A percentile compares a stretch with the other conserved stretches of the same genome.
Evolutionary conservation across 345 rosid species (phyloP).

Genomic region (Eucalyptus erythrocorys): DNA sequence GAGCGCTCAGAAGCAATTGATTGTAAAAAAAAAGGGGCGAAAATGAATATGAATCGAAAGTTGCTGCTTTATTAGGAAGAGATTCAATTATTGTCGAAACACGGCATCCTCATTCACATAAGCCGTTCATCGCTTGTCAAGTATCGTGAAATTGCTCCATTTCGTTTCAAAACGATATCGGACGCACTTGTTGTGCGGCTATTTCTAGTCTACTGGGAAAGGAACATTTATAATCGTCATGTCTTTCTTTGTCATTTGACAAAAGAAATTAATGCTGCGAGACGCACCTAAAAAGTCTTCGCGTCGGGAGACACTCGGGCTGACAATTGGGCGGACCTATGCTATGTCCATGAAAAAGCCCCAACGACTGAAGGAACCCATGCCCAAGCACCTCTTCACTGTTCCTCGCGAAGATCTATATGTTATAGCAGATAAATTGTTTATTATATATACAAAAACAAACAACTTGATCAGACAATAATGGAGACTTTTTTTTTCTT

Average conservation of each 20-base stretch:
- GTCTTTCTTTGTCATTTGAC: background rate
- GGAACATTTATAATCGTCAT: background rate
- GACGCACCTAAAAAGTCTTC: background rate
- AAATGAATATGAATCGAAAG: rapidly evolving
- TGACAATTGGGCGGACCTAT: background rate
- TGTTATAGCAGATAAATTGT: background rate
- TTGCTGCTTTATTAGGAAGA: background rate
- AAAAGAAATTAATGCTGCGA: background rate
- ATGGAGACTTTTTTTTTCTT: background rate
- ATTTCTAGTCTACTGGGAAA: background rate
- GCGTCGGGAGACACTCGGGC: background rate
- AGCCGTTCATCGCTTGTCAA: background rate
- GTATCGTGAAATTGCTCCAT: background rate
- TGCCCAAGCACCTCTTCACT: background rate
- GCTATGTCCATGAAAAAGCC: background rate
- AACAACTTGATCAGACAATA: background rate
- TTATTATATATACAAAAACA: background rate
- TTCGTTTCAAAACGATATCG: background rate
- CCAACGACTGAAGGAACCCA: background rate
- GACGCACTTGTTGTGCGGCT: background rate
- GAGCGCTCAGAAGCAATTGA: background rate
- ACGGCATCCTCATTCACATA: background rate
- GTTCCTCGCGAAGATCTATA: background rate
- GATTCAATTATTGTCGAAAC: background rate
- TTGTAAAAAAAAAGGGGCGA: no score